These are phyloP conservation scores for Piloderma croceum DNA, from an alignment of 768 basidiomycete genomes.

Conservation along the genomic window DNA sequence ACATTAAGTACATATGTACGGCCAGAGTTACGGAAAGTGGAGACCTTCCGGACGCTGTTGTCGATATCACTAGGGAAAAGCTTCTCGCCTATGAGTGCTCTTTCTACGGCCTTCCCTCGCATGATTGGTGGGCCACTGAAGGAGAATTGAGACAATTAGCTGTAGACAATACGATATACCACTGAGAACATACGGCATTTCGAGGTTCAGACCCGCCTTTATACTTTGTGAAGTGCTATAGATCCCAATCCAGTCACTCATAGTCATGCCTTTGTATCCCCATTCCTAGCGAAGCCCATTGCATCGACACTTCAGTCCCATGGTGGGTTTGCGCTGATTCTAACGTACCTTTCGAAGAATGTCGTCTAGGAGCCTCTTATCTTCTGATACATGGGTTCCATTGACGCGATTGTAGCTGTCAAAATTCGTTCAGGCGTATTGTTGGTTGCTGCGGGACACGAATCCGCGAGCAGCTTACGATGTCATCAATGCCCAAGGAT, in stretches of 20 bases:
- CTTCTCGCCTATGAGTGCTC: slow-evolving; percentile 39
- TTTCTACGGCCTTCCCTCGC: slow-evolving; percentile 41
- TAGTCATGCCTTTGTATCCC: slow-evolving; percentile 54
- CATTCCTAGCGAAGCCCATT: slow-evolving; percentile 40
- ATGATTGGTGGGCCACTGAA: slow-evolving; percentile 40
- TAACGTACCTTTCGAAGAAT: slow-evolving; percentile 43
- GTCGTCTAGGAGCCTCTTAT: slow-evolving; percentile 42
- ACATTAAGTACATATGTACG: neutral
- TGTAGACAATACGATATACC: neutral
- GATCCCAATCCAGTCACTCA: slow-evolving; percentile 55
- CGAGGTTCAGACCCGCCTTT: slow-evolving; percentile 59
- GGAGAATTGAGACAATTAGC: slow-evolving; percentile 1
- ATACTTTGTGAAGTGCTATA: slow-evolving; percentile 46
- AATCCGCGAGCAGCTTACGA: slow-evolving; percentile 30
- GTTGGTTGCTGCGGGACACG: neutral
- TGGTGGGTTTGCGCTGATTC: neutral
- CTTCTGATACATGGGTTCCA: slow-evolving; percentile 55
- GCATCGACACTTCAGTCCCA: too few relatives aligned
- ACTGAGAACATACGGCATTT: slow-evolving; percentile 46
- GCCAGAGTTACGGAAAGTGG: too few relatives aligned
- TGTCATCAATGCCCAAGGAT: slow-evolving; percentile 59
- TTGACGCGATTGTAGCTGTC: slow-evolving; percentile 57
- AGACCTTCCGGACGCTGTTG: slow-evolving; percentile 22
- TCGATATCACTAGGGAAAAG: slow-evolving; percentile 38
- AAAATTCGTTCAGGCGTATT: too few relatives aligned